Percentiles rank a stretch among this genome's conserved stretches.
These are phyloP conservation scores for Penicillium goetzii DNA, from an alignment of 495 filamentous ascomycete genomes.

Conservation along the genomic window DNA sequence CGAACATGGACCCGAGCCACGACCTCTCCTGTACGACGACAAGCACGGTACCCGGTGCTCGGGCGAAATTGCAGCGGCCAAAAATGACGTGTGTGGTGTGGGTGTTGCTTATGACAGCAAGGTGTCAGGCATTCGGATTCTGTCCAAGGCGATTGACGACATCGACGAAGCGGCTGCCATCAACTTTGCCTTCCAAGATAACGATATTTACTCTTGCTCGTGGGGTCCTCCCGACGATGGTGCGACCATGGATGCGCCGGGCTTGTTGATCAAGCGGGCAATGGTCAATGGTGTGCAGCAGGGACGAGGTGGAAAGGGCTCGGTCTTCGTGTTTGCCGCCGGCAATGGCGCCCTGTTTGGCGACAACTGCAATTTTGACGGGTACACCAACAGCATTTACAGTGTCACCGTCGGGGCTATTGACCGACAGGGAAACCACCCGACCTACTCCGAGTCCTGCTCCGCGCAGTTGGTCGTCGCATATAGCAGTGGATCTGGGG, in stretches of 20 bases:
- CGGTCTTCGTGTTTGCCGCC: slow-evolving; percentile 95
- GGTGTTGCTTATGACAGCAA: slow-evolving; percentile 93
- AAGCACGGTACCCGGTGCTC: slow-evolving; percentile 91
- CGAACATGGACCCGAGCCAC: slow-evolving; percentile 75
- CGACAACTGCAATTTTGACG: slow-evolving; percentile 99
- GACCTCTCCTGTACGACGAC: slow-evolving; percentile 78
- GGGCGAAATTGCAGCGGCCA: slow-evolving; percentile 88
- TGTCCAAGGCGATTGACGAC: slow-evolving; percentile 88
- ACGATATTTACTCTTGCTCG: slow-evolving; percentile 97
- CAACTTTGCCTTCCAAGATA: slow-evolving; percentile 88
- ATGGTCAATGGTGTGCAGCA: slow-evolving; percentile 93
- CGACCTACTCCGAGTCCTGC: slow-evolving; percentile 93
- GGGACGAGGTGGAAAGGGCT: slow-evolving; percentile 80
- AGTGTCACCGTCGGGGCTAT: slow-evolving; percentile 96
- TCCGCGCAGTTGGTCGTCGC: slow-evolving; percentile 94
- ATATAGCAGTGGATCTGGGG: slow-evolving; percentile 87
- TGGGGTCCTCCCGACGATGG: slow-evolving; percentile 98
- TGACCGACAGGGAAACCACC: slow-evolving; percentile 81
- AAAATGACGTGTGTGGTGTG: slow-evolving; percentile 92
- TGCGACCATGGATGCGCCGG: slow-evolving; percentile 88
- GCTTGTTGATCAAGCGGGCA: slow-evolving; percentile 82
- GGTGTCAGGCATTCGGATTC: slow-evolving; percentile 86
- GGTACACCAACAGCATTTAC: slow-evolving; percentile 99
- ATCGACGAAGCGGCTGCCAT: slow-evolving; percentile 89
- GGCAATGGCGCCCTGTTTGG: slow-evolving; percentile 87